Evolutionary conservation across 129 eudicot genomes (phyloP), one percentile per base, ranked within the genome.

Genomic region (Flaveria robusta): DNA sequence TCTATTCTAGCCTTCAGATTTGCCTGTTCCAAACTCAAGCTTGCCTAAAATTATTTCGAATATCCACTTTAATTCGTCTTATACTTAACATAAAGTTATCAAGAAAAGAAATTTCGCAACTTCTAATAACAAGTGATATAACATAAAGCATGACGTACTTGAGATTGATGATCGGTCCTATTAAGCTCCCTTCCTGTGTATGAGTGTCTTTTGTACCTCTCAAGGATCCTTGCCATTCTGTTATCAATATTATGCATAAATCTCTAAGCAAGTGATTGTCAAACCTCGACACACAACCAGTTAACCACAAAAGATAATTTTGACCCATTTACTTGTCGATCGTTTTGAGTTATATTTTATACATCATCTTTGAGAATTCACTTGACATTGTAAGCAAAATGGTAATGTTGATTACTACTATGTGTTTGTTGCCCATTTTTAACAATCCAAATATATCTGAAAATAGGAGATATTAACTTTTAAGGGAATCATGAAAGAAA

Each of bases 141-240:
- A 62, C 8, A 18, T 19, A 66, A 12, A 13, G 3, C 19, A 9
- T 29, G 54, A 63, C 70, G 43, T 74, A 93, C 98, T 78, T 85
- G 87, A 9, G 90, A 72, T 47, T 88, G 84, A 27, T 51, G 80
- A 74, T 81, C 70, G 27, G 84, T 84, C 26, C 84, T 60, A 42
- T 60, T 72, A 31, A 75, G 86, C 77, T 87, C 90, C 65, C 62
- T 82, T 68, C 85, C 96, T 59, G 91, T 71, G 66, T 78, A 59
- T 0, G 96, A 85, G 75, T 88, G 84, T 74, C 87, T 82, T 81
- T 93, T 96, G 24, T 93, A 87, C 85, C 93, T 85, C 78, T 88
- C 91, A 11, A 93, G 89, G 74, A 93, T 88, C 84, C 86, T 93
- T 76, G 85, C 96, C 96, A 93, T 93, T 76, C 98, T 92, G 81